Evolutionary conservation across 2,329 filamentous ascomycete species (phyloP), one percentile per base, ranked within the genome.

Genomic region (Aureobasidium lini): DNA sequence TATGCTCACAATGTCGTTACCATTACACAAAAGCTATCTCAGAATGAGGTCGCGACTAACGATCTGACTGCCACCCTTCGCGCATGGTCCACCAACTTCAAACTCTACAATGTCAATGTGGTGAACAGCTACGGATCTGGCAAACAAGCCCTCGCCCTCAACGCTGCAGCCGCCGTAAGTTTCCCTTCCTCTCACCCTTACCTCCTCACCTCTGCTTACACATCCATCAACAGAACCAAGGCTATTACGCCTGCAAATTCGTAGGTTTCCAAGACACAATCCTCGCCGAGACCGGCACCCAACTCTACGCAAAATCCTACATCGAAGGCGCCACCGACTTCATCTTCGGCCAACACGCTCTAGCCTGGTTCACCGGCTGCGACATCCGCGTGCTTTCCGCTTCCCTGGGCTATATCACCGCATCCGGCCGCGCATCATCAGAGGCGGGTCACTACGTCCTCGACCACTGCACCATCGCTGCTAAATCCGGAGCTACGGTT

Each of bases 81-180:
- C 11, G 77, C 75, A 8, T 71, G 69, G 64, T 76, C 79, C 0
- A 66, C 70, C 5, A 77, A 81, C 64, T 77, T 86, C 61, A 81
- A 79, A 64, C 71, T 86, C 16, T 87, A 87, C 73, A 87, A 87
- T 63, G 75, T 87, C 68, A 83, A 84, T 67, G 72, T 83, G 3
- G 76, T 75, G 52, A 83, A 83, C 52, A 71, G 68, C 15, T 70
- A 76, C 56, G 80, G 79, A 7, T 56, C 72, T 40, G 78, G 79
- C 23, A 75, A 73, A 4, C 80, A 83, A 64, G 80, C 78, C 11
- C 72, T 84, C 49, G 82, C 82, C 2, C 61, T 85, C 16, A 78
- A 76, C 36, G 80, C 82, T 5, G 74, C 78, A 37, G 77, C 72
- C 31, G 73, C 70, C 59, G 67, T 69, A 64, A 57, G 65, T 49